phyloP scores from a whole-genome alignment of 2,329 filamentous ascomycete genomes.

The Paraphaeosphaeria minitans region DNA sequence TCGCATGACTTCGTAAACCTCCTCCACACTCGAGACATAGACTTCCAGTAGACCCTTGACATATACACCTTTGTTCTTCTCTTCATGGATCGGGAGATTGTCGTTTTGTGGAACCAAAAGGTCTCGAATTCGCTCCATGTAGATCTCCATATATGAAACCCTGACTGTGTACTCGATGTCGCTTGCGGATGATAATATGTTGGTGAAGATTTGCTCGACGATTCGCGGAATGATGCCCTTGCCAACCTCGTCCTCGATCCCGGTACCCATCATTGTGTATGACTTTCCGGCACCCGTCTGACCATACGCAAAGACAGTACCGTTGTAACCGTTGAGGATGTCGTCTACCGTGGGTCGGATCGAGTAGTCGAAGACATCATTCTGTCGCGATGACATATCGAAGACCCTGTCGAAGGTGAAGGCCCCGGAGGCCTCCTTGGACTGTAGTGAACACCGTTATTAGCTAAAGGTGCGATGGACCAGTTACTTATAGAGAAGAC shows the following conservation, averaged over 20 bases:
- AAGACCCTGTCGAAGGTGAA: slow-evolving; percentile 98
- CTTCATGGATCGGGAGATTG: slow-evolving; percentile 96
- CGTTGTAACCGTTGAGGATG: slow-evolving; percentile 98
- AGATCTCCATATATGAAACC: slow-evolving; percentile 99
- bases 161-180: slow-evolving; percentile 99
- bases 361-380: slow-evolving; percentile 97
- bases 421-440: slow-evolving; percentile 77
- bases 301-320: slow-evolving; percentile 97
- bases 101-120: slow-evolving; percentile 90
- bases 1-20: slow-evolving; percentile 96
- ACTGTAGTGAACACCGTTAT: slow-evolving; percentile 57
- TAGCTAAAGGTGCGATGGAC: slow-evolving; percentile 11
- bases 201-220: slow-evolving; percentile 95
- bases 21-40: slow-evolving; percentile 92
- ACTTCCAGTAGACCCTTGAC: slow-evolving; percentile 94
- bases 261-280: slow-evolving; percentile 97
- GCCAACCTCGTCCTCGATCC: slow-evolving; percentile 86
- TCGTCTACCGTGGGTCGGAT: slow-evolving; percentile 96
- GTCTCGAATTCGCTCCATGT: slow-evolving; percentile 98
- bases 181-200: slow-evolving; percentile 86
- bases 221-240: slow-evolving; percentile 97
- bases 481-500: slow-evolving; percentile 29
- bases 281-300: slow-evolving; percentile 99
- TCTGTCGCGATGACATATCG: slow-evolving; percentile 87
- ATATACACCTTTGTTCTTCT: slow-evolving; percentile 94